Base-by-base conservation (phyloP, 257 asterid species). In the Nicotiana tomentosiformis region DNA sequence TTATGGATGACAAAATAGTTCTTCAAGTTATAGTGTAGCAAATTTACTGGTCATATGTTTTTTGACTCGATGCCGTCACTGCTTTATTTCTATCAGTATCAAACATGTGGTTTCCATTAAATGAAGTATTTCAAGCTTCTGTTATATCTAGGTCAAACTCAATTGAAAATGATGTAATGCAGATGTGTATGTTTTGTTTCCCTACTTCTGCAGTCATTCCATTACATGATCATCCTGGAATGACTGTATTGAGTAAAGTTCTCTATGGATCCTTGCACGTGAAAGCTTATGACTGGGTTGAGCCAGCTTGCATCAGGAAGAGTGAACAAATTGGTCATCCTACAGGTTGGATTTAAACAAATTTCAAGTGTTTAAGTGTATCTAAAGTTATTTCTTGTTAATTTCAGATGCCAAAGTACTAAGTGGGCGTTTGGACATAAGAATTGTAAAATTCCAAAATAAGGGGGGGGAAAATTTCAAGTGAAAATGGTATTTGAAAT, bases 191-290 rank as follows among this genome's bases (percentile, higher is more conserved):
- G 83, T 96, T 96, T 85, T 91, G 96, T 87, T 92, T 96, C 87
- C 99, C 99, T 55, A 91, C 99, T 46, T 96, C 99, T 58, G 87
- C 98, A 29, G 96, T 93, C 81, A 96, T 96, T 91, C 99, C 98
- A 68, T 96, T 96, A 82, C 99, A 96, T 86, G 95, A 93, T 77
- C 98, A 96, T 91, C 98, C 98, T 37, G 97, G 92, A 87, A 96
- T 96, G 98, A 93, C 97, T 26, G 99, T 96, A 55, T 86, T 94
- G 81, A 96, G 99, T 93, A 96, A 96, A 91, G 92, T 96, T 77
- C 88, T 96, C 58, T 93, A 93, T 87, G 99, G 99, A 85, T 96
- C 99, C 82, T 90, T 94, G 91, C 98, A 94, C 85, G 97, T 94
- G 60, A 94, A 94, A 91, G 94, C 90, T 84, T 96, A 92, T 82